Evolutionary conservation across 257 asterid genomes (phyloP).

Genomic region (Lantana camara): DNA sequence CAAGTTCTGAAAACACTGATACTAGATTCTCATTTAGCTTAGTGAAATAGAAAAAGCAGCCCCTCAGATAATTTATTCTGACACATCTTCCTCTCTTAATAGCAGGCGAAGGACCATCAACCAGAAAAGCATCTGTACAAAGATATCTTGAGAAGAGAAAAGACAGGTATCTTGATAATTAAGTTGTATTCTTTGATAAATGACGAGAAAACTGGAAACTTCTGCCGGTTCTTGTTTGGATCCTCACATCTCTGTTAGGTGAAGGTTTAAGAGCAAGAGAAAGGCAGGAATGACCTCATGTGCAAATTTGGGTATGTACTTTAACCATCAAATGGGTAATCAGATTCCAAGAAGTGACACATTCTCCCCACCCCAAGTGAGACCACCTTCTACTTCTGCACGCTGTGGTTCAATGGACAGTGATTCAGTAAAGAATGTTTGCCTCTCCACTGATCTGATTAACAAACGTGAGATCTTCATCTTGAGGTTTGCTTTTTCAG

Average conservation of each 20-base stretch:
- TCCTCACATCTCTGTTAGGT: conserved; percentile 76
- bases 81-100: conserved; percentile 28
- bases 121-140: conserved; percentile 86
- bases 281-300: conserved; percentile 61
- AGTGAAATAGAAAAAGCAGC: not conserved
- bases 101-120: conserved; percentile 68
- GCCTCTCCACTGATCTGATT: conserved; percentile 47
- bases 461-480: conserved; percentile 49
- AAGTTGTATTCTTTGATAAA: conserved; percentile 30
- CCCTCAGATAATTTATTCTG: conserved; percentile 18
- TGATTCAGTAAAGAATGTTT: conserved; percentile 44
- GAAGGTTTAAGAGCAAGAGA: conserved; percentile 97
- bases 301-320: conserved; percentile 52
- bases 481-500: conserved; percentile 13
- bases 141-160: conserved; percentile 94
- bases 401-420: conserved; percentile 59
- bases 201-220: conserved; percentile 23
- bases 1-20: not conserved
- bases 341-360: conserved; percentile 47
- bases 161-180: conserved; percentile 73
- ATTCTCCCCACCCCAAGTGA: conserved; percentile 48
- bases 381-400: conserved; percentile 50
- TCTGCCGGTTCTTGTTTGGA: conserved; percentile 38
- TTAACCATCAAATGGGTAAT: conserved; percentile 51
- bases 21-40: conserved; percentile 5